phyloP scores from a whole-genome alignment of 2,329 filamentous ascomycete genomes.

The Epichloe glyceriae region DNA sequence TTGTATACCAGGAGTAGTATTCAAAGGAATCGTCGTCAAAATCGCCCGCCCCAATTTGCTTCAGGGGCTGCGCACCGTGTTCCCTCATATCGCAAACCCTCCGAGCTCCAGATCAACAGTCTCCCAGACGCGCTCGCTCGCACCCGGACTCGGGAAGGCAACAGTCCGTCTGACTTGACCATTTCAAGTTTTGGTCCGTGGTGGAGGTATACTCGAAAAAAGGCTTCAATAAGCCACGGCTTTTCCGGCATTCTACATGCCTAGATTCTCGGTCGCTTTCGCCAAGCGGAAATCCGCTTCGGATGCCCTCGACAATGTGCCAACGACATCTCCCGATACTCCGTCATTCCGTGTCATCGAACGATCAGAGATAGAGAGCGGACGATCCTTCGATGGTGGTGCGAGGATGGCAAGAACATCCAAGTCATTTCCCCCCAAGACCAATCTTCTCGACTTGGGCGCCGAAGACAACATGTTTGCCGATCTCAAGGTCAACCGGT shows the following conservation, averaged over 20 bases:
- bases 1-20: too few relatives aligned
- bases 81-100: too few relatives aligned
- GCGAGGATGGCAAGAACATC: constrained; percentile 27
- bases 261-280: constrained; percentile 48
- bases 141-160: background rate
- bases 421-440: constrained; percentile 24
- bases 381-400: constrained; percentile 39
- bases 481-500: constrained; percentile 42
- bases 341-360: constrained; percentile 48
- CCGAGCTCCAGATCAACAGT: background rate
- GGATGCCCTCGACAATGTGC: constrained; percentile 39
- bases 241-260: constrained; percentile 35
- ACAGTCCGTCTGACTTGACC: background rate
- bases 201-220: background rate
- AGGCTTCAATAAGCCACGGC: background rate
- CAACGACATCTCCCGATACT: constrained; percentile 27
- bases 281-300: constrained; percentile 47
- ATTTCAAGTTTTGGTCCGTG: background rate
- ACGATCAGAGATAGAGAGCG: constrained; percentile 30
- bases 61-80: too few relatives aligned
- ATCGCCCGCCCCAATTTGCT: too few relatives aligned
- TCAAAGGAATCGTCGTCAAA: too few relatives aligned
- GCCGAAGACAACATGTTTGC: constrained; percentile 48
- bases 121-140: background rate
- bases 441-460: constrained; percentile 25